A percentile compares a stretch with the other conserved stretches of the same genome.
Conservation (phyloP, 1,284 basidiomycete species). For the Spongispora temasekensis region DNA sequence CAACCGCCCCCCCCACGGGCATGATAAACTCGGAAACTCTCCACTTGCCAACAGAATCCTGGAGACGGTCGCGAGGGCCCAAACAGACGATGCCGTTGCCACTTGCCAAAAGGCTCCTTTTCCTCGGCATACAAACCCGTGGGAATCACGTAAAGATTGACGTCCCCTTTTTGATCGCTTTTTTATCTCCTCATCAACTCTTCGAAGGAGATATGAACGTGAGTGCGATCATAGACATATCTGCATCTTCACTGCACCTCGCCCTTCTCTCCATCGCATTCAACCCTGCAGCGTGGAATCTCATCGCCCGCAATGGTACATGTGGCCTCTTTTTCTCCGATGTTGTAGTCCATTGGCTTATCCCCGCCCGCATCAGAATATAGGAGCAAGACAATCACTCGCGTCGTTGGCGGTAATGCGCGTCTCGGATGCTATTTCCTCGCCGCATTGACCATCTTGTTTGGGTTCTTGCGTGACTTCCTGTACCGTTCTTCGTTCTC, state of each 20-base stretch:
- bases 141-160: conserved; percentile 10
- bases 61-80: too few species aligned
- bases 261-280: conserved; percentile 72
- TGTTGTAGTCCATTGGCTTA: too few species aligned
- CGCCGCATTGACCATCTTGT: conserved; percentile 85
- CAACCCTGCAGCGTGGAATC: conserved; percentile 96
- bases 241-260: conserved; percentile 65
- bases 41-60: too few species aligned
- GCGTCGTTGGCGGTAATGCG: conserved; percentile 73
- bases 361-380: too few species aligned
- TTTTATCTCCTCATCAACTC: neutral
- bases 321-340: too few species aligned
- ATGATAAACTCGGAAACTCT: too few species aligned
- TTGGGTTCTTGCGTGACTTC: conserved; percentile 84
- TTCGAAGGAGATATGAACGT: conserved; percentile 20
- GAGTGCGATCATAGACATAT: conserved; percentile 51
- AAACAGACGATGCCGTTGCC: too few species aligned
- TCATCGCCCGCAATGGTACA: conserved; percentile 88
- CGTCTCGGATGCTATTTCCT: conserved; percentile 87
- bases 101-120: neutral
- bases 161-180: neutral
- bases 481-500: conserved; percentile 54
- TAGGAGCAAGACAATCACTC: conserved; percentile 84
- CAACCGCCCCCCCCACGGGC: too few species aligned
- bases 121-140: neutral